Base-by-base conservation (phyloP, 1,284 basidiomycete genomes). In the Naganishia albida region DNA sequence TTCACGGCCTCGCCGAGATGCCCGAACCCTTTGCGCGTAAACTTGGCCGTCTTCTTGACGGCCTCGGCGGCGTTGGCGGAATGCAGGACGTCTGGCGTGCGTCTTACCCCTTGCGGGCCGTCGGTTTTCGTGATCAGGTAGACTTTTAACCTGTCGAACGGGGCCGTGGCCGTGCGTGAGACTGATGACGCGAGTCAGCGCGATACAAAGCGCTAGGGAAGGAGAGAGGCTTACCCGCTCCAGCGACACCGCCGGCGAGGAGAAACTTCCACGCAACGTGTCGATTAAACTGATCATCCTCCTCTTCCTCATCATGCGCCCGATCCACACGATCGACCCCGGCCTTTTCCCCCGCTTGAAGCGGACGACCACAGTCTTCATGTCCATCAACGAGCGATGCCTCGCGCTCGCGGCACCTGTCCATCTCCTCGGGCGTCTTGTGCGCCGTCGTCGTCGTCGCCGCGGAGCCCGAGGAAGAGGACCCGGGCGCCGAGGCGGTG, bases 101-200 rank as follows among this genome's bases (percentile, higher is more conserved):
- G 79, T 74, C 63, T 56, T 65, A 62, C 59, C 39, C 65, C 50
- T n/a, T 53, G 39, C 2, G 72, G 63, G 0, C 62, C 65, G 16
- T 71, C 64, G 39, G 78, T 74, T 84, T 83, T 72, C 84, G 95
- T 99, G 70, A 99, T 99, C 65, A 99, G 85, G 78, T 96, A 99
- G 64, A 99, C 86, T 80, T 97, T 99, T 55, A 99, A 82, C 65
- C 96, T 87, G 79, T 99, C 96, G 71, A 99, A 98, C 0, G 96
- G 96, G 6, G 96, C 96, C 0, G 96, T 99, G 66, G 92, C 93
- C 42, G 93, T 91, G 69, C 96, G 84, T 20, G 94, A 98, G 23
- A 98, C 94, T 89, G 77, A 54, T 53, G 63, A 23, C 51, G 49
- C n/a, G 15, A 7, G 34, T 50, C 20, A 39, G 46, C 39, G 49